Evolutionary conservation across 208 protist species (phyloP), one percentile per base, ranked within the genome.

Genomic region (Phytomonas sp.): DNA sequence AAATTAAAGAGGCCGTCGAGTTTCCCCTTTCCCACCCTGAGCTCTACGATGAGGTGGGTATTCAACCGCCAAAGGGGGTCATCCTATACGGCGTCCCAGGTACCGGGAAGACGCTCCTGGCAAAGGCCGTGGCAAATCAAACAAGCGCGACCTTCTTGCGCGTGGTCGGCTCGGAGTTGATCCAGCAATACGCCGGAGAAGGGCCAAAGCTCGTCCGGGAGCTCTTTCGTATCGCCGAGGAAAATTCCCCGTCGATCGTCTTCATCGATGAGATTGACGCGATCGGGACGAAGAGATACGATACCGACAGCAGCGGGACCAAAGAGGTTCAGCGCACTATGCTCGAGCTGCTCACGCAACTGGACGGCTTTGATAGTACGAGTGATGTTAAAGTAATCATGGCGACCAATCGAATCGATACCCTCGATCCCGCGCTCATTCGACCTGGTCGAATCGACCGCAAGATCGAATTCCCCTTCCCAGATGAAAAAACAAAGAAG

Each of bases 231-330:
- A 97, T 99, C 4, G 99, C 99, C 1, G 97, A 99, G 78, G 98
- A 99, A 75, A 92, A 97, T 74, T 90, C 98, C 12, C 99, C 99
- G 5, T 94, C 98, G 31, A 99, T 99, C 79, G 98, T 99, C 59
- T 99, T 99, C 88, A 99, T 99, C 79, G 99, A 99, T 82, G 99
- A 99, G 79, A 99, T 99, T 72, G 99, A 99, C 86, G 99, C 99
- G 14, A 98, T 99, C 64, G 99, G 99, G 56, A 99, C 97, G 32
- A 99, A 99, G 86, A 83, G 97, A 49, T 99, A 99, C 86, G 98
- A 99, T 72, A 92, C 97, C 19, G 96, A 95, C 36, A 98, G 90
- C 64, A 98, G 97, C 74, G 99, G 99, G 29, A 98, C 99, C 68
- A 92, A 98, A 67, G 99, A 99, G 88, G 99, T 99, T 79, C 99